A percentile compares a stretch with the other conserved stretches of the same genome.
Evolutionary conservation across 169 alveolate genomes (phyloP).

Genomic region (Neospora caninum): DNA sequence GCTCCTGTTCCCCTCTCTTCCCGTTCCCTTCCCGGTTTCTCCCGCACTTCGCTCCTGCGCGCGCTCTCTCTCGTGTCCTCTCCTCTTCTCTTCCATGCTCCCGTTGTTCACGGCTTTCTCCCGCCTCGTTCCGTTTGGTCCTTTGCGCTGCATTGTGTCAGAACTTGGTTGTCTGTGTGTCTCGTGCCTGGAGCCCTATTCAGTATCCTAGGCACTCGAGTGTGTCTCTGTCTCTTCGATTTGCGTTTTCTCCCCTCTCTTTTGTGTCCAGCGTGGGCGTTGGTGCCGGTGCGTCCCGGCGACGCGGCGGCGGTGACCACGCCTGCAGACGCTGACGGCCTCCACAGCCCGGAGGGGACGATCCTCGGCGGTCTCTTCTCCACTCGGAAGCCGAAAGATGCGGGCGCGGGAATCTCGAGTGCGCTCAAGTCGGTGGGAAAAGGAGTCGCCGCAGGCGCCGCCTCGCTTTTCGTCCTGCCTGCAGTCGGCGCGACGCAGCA

Average conservation of each 20-base stretch:
- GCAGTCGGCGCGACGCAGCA: conserved; percentile 88
- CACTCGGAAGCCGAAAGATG: conserved; percentile 59
- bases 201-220: neutral
- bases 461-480: conserved; percentile 88
- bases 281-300: conserved; percentile 27
- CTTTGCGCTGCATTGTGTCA: neutral
- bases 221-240: neutral
- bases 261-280: conserved; percentile 13
- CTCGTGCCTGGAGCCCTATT: neutral
- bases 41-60: neutral
- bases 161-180: neutral
- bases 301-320: neutral
- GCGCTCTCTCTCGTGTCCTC: neutral
- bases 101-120: neutral
- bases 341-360: conserved; percentile 17
- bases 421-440: conserved; percentile 89
- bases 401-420: conserved; percentile 84
- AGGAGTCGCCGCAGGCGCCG: conserved; percentile 89
- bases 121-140: neutral
- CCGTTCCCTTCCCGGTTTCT: too few species aligned
- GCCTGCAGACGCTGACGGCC: neutral
- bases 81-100: neutral
- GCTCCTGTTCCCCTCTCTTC: too few species aligned
- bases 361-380: conserved; percentile 55
- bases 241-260: neutral